These are phyloP conservation scores for Bolboschoenus planiculmis DNA, from an alignment of 176 grass and related monocot species.

Conservation along the genomic window DNA sequence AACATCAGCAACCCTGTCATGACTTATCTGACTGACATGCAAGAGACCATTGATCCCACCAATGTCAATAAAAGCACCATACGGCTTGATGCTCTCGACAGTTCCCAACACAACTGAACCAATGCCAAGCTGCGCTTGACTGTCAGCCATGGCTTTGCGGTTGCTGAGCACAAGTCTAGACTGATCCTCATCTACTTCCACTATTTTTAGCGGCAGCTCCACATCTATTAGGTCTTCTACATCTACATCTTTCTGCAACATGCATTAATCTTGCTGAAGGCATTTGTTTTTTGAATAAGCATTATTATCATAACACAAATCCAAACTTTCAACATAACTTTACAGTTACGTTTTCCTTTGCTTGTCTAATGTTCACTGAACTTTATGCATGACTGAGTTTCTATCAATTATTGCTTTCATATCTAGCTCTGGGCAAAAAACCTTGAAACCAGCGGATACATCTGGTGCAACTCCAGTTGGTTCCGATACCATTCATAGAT, in stretches of 20 bases:
- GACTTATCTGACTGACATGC: conserved; percentile 99
- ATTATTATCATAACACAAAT: background rate
- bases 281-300: background rate
- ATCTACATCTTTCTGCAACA: conserved; percentile 35
- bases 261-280: background rate
- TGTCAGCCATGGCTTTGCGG: conserved; percentile 92
- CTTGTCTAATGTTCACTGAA: background rate
- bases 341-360: background rate
- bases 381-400: background rate
- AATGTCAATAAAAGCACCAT: conserved; percentile 88
- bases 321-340: background rate
- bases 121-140: conserved; percentile 91
- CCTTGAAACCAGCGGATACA: background rate
- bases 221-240: conserved; percentile 72
- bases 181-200: conserved; percentile 92
- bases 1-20: conserved; percentile 84
- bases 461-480: background rate
- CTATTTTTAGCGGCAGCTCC: conserved; percentile 78
- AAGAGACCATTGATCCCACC: conserved; percentile 95
- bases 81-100: conserved; percentile 92
- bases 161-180: conserved; percentile 90
- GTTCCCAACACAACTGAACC: conserved; percentile 89
- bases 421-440: background rate
- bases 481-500: background rate
- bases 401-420: background rate